A percentile compares a stretch with the other conserved stretches of the same genome.
phyloP scores from a whole-genome alignment of 306 rosid species.

The Dalbergia cochinchinensis region DNA sequence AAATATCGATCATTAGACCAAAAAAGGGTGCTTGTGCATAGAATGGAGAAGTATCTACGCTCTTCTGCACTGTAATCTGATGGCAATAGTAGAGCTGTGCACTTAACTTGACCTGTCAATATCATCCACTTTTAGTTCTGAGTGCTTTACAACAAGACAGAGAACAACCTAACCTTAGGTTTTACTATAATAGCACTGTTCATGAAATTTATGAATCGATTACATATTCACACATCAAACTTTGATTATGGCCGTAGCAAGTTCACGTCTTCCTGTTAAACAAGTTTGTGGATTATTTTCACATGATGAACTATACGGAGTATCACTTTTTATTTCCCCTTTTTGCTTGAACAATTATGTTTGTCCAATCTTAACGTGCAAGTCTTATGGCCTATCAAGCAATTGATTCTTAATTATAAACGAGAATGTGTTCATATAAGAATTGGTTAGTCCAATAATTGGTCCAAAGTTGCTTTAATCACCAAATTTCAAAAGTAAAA shows the following conservation, averaged over 20 bases:
- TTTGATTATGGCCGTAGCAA: neutral
- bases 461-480: constrained; percentile 58
- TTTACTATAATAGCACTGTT: neutral
- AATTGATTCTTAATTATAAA: constrained; percentile 6
- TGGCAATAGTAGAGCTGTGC: neutral
- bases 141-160: neutral
- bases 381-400: constrained; percentile 14
- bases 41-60: neutral
- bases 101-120: neutral
- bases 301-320: neutral
- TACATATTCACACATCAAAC: neutral
- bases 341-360: constrained; percentile 16
- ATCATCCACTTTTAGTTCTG: neutral
- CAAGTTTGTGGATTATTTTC: neutral
- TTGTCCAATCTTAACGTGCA: constrained; percentile 32
- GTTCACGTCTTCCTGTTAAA: neutral
- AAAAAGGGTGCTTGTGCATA: neutral
- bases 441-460: constrained; percentile 49
- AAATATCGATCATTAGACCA: no score
- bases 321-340: neutral
- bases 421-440: constrained; percentile 9
- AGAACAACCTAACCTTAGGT: neutral
- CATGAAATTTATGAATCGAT: neutral
- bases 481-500: constrained; percentile 52
- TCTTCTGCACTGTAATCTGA: neutral